These are phyloP conservation scores for Mycena polygramma DNA, from an alignment of 768 basidiomycete species.

Conservation along the genomic window DNA sequence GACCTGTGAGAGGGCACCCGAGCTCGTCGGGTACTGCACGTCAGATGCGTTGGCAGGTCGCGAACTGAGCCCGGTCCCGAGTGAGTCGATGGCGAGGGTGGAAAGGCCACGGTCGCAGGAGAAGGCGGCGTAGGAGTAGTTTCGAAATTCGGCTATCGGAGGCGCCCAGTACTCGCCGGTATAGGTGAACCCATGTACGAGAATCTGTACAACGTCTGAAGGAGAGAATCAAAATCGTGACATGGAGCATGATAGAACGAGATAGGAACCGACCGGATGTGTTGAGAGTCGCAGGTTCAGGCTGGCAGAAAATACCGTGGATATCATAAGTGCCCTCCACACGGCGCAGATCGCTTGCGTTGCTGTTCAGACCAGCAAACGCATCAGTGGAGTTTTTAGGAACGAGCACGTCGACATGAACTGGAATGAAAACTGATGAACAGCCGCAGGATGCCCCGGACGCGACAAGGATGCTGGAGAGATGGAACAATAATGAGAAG, in stretches of 20 bases:
- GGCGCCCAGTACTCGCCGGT: not conserved
- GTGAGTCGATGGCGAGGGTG: constrained; percentile 9
- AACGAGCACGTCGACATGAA: not conserved
- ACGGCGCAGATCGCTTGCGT: not conserved
- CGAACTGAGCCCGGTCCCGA: constrained; percentile 9
- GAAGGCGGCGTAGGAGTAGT: constrained; percentile 22
- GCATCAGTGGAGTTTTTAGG: not conserved
- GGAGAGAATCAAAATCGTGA: not conserved
- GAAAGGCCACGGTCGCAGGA: not conserved
- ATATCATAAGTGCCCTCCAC: not conserved
- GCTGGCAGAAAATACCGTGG: not conserved
- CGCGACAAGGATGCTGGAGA: not conserved
- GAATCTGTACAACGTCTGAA: not conserved
- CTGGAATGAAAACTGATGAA: not conserved
- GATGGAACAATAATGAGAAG: not conserved
- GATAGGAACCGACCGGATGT: not conserved
- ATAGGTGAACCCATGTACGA: not conserved
- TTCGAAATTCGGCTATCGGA: constrained; percentile 11
- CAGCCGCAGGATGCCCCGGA: not conserved
- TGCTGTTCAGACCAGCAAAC: not conserved
- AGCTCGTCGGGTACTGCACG: constrained; percentile 8
- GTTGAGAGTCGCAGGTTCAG: not conserved
- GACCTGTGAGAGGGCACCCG: not conserved
- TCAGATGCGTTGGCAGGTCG: constrained; percentile 4
- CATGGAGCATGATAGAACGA: not conserved